phyloP scores from a whole-genome alignment of 768 basidiomycete genomes.

The Trametes cubensis region DNA sequence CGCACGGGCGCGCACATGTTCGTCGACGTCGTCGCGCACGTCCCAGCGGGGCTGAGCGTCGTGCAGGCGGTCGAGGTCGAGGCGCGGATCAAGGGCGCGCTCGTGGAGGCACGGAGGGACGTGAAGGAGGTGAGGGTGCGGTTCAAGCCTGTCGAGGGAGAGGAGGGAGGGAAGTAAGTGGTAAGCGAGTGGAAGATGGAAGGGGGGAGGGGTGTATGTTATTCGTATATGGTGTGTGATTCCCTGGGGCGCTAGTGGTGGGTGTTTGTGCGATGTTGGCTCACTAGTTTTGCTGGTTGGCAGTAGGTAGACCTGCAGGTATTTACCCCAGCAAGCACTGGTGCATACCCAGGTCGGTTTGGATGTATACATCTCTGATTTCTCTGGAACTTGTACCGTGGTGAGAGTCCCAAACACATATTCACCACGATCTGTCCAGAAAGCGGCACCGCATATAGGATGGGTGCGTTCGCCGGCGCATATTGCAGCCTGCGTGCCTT shows the following conservation, averaged over 20 bases:
- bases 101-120: slow-evolving; percentile 63
- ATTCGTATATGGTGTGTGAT: slow-evolving; percentile 1
- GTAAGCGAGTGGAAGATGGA: too few relatives aligned
- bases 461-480: too few relatives aligned
- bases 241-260: too few relatives aligned
- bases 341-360: too few relatives aligned
- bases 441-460: too few relatives aligned
- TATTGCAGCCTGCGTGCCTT: background rate
- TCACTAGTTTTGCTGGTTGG: background rate
- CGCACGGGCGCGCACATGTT: slow-evolving; percentile 80
- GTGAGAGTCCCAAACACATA: too few relatives aligned
- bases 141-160: slow-evolving; percentile 50
- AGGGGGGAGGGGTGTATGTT: background rate
- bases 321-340: background rate
- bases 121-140: slow-evolving; percentile 72
- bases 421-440: too few relatives aligned
- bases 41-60: slow-evolving; percentile 62
- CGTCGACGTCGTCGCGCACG: slow-evolving; percentile 79
- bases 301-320: background rate
- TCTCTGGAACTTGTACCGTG: too few relatives aligned
- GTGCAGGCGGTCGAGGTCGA: slow-evolving; percentile 63
- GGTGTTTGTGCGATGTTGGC: too few relatives aligned
- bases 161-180: background rate
- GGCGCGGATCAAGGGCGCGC: slow-evolving; percentile 53
- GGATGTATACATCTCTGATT: too few relatives aligned